These are phyloP conservation scores for Dictyostelium capitatum DNA, from an alignment of 78 protist species.

Conservation along the genomic window DNA sequence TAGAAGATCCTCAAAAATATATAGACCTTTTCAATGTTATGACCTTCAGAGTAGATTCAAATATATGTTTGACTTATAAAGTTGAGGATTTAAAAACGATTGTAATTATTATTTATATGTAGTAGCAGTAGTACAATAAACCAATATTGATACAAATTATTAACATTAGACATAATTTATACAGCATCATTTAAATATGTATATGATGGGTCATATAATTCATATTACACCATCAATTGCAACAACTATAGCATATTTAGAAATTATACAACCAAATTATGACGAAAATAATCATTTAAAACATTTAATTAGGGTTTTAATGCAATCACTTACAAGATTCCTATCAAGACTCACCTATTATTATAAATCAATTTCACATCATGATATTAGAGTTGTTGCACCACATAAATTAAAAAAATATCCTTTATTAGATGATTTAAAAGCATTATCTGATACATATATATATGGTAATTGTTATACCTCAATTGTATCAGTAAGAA, in stretches of 20 bases:
- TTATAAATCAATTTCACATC: neutral
- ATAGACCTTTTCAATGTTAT: neutral
- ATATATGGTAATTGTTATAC: neutral
- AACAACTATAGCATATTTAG: neutral
- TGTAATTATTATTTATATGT: neutral
- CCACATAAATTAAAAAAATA: conserved; percentile 3
- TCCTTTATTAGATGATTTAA: neutral
- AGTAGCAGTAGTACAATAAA: neutral
- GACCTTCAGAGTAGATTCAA: neutral
- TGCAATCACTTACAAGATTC: neutral
- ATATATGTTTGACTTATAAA: neutral
- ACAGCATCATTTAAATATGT: neutral
- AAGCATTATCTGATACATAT: neutral
- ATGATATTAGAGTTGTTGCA: neutral
- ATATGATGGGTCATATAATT: neutral
- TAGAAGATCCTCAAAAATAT: neutral
- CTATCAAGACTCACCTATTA: neutral
- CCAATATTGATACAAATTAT: neutral
- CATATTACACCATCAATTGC: neutral
- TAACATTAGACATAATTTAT: neutral
- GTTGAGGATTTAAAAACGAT: neutral
- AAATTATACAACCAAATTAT: neutral
- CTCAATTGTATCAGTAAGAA: neutral
- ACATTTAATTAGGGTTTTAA: neutral
- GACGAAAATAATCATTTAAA: neutral